phyloP scores from a whole-genome alignment of 140 eudicot species.

The Senecio squalidus region DNA sequence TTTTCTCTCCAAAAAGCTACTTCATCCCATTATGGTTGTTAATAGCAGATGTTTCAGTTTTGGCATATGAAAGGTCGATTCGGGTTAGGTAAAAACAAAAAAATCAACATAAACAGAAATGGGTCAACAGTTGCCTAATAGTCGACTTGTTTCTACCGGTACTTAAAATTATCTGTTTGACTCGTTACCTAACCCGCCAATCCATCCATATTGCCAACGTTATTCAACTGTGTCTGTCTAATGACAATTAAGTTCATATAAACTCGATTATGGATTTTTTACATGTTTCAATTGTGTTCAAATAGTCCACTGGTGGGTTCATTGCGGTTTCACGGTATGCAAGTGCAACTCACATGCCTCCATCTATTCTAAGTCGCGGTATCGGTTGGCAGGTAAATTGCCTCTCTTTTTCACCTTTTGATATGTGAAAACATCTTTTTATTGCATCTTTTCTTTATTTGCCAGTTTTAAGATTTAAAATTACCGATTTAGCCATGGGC shows the following conservation, averaged over 20 bases:
- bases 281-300: slow-evolving; percentile 12
- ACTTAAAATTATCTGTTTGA: no score
- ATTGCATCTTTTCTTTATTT: not conserved
- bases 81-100: no score
- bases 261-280: not conserved
- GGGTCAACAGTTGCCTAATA: not conserved
- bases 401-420: not conserved
- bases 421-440: not conserved
- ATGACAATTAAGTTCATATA: not conserved
- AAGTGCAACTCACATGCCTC: slow-evolving; percentile 87
- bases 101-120: no score
- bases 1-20: not conserved
- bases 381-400: slow-evolving; percentile 89
- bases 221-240: not conserved
- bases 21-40: not conserved
- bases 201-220: not conserved
- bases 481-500: no score
- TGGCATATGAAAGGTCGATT: not conserved
- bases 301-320: slow-evolving; percentile 82
- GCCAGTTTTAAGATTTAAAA: not conserved
- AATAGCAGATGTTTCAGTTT: not conserved
- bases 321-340: slow-evolving; percentile 75
- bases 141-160: no score
- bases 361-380: slow-evolving; percentile 87
- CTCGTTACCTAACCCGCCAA: not conserved